Percentiles rank a stretch among this genome's conserved stretches.
Conservation (phyloP, 768 basidiomycete species). For the Mycena vulgaris region DNA sequence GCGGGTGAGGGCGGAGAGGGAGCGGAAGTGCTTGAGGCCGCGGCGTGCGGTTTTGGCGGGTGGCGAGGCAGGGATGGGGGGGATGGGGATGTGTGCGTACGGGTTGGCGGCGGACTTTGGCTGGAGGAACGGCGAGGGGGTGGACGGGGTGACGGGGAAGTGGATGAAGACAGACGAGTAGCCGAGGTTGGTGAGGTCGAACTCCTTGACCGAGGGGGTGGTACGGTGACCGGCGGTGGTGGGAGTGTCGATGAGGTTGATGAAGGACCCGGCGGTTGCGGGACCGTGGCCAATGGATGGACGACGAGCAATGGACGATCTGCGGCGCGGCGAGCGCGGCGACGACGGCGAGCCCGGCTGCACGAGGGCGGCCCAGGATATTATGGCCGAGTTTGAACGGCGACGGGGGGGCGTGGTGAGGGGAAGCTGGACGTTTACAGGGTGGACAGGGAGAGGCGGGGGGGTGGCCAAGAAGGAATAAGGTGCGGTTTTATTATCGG, state of each 20-base stretch:
- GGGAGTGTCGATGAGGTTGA: constrained; percentile 61
- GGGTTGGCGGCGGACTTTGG: constrained; percentile 46
- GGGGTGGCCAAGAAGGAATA: constrained; percentile 18
- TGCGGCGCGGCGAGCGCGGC: constrained; percentile 56
- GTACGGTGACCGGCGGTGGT: constrained; percentile 46
- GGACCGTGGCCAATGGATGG: constrained; percentile 58
- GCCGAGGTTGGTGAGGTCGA: constrained; percentile 72
- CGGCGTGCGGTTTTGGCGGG: constrained; percentile 41
- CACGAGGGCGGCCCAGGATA: constrained; percentile 75
- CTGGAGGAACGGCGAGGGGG: constrained; percentile 42
- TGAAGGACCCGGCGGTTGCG: constrained; percentile 63
- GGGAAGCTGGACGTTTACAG: constrained; percentile 35
- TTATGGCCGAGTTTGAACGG: constrained; percentile 66
- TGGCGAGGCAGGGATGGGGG: constrained; percentile 39
- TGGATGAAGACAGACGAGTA: constrained; percentile 79
- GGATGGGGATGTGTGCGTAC: constrained; percentile 41
- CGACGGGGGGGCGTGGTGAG: constrained; percentile 37
- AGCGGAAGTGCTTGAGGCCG: constrained; percentile 63
- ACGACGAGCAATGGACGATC: constrained; percentile 46
- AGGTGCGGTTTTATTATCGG: constrained; percentile 26
- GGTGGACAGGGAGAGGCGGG: constrained; percentile 18
- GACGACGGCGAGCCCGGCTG: constrained; percentile 81
- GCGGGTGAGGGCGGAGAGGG: constrained; percentile 64
- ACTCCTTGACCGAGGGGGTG: constrained; percentile 64
- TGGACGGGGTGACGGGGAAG: constrained; percentile 66